Percentiles rank a stretch among this genome's conserved stretches.
Evolutionary conservation across 805 yeast genomes (phyloP).

Genomic region (Saccharomyces jurei): DNA sequence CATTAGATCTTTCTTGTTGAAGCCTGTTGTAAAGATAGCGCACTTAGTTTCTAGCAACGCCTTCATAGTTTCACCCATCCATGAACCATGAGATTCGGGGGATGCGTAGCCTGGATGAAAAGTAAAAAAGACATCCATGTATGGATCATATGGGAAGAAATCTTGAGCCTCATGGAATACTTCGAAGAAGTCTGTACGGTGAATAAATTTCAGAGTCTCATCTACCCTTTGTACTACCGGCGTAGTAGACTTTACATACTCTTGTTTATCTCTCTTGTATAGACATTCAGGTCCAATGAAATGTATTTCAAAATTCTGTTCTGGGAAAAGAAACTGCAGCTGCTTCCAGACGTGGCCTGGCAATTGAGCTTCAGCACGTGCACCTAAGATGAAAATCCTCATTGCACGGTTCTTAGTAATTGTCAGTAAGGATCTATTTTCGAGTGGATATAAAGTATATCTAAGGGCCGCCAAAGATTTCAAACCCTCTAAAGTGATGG

Average conservation of each 20-base stretch:
- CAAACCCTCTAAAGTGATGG: conserved; percentile 84
- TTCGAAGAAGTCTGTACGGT: conserved; percentile 88
- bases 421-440: conserved; percentile 29
- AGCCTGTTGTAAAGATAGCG: conserved; percentile 84
- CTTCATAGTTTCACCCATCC: conserved; percentile 86
- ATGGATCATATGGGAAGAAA: conserved; percentile 96
- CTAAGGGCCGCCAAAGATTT: conserved; percentile 88
- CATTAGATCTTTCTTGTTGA: conserved; percentile 61
- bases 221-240: conserved; percentile 72
- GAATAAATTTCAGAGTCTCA: conserved; percentile 61
- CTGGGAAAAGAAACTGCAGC: conserved; percentile 76
- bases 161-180: conserved; percentile 86
- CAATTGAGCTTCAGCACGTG: conserved; percentile 86
- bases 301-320: conserved; percentile 73
- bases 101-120: conserved; percentile 95
- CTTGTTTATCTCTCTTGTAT: conserved; percentile 62
- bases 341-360: conserved; percentile 97
- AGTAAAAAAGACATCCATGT: conserved; percentile 81
- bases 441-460: conserved; percentile 73
- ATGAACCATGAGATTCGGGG: conserved; percentile 66
- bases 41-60: conserved; percentile 90
- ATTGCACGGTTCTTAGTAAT: conserved; percentile 77
- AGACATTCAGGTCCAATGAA: conserved; percentile 91
- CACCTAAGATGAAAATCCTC: conserved; percentile 82
- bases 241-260: conserved; percentile 48